Percentiles rank a stretch among this genome's conserved stretches.
These are phyloP conservation scores for Fusarium tuaranense DNA, from an alignment of 2,329 filamentous ascomycete species.

Conservation along the genomic window DNA sequence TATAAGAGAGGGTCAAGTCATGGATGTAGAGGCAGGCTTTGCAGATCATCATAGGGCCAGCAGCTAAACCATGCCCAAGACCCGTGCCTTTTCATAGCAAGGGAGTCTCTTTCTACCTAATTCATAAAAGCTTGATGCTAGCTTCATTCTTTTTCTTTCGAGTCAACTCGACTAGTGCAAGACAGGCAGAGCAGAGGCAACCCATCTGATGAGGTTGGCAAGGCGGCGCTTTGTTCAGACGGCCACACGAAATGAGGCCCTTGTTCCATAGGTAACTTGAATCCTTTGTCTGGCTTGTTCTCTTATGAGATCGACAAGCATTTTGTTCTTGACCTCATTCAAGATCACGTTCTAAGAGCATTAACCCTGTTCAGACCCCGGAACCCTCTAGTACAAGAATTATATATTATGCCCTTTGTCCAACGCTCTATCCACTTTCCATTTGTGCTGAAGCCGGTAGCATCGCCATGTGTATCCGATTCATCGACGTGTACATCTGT, in stretches of 20 bases:
- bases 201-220: neutral
- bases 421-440: neutral
- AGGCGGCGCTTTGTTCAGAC: neutral
- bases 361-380: neutral
- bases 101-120: neutral
- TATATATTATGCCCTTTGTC: neutral
- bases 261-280: neutral
- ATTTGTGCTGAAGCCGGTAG: neutral
- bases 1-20: neutral
- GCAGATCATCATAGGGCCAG: neutral
- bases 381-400: neutral
- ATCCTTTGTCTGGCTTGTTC: neutral
- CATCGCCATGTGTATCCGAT: neutral
- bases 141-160: neutral
- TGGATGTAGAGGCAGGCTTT: neutral
- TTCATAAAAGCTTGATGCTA: neutral
- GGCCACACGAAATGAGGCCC: neutral
- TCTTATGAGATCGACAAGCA: neutral
- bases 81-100: neutral
- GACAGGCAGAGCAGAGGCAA: neutral
- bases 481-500: neutral
- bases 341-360: neutral
- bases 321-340: neutral
- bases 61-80: neutral
- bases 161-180: neutral